phyloP scores from a whole-genome alignment of 2,329 filamentous ascomycete species.

The Rachicladosporium sp. region DNA sequence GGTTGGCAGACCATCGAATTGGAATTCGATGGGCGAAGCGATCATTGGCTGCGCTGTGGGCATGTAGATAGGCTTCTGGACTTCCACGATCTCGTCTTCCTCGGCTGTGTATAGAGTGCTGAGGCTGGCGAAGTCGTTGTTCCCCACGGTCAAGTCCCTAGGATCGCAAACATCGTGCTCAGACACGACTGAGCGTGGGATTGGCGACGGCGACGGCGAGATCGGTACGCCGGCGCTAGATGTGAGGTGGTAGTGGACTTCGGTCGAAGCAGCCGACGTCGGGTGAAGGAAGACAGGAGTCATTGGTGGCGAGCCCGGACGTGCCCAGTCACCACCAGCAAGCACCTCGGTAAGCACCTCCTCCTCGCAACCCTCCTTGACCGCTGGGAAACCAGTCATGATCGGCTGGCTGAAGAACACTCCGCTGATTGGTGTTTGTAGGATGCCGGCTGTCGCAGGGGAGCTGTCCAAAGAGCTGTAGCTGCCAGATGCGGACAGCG shows the following conservation, averaged over 20 bases:
- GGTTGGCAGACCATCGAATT: slow-evolving; percentile 50
- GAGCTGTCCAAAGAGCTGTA: slow-evolving; percentile 79
- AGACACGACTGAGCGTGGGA: slow-evolving; percentile 54
- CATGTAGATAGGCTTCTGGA: slow-evolving; percentile 23
- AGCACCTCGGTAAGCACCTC: slow-evolving; percentile 62
- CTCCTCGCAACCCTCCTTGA: slow-evolving; percentile 60
- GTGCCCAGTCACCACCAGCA: slow-evolving; percentile 62
- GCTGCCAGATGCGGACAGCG: slow-evolving; percentile 74
- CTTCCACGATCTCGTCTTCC: slow-evolving; percentile 35
- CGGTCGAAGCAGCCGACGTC: slow-evolving; percentile 40
- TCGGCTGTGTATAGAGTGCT: slow-evolving; percentile 50
- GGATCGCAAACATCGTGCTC: slow-evolving; percentile 74
- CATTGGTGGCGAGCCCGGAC: slow-evolving; percentile 69
- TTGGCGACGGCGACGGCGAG: slow-evolving; percentile 74
- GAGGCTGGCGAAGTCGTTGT: slow-evolving; percentile 53
- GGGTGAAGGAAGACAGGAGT: slow-evolving; percentile 67
- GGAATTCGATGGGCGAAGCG: slow-evolving; percentile 31
- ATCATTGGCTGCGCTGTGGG: slow-evolving; percentile 18
- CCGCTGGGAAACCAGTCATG: slow-evolving; percentile 42
- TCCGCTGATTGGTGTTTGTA: slow-evolving; percentile 70
- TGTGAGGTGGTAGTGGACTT: slow-evolving; percentile 57
- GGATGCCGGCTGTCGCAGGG: slow-evolving; percentile 53
- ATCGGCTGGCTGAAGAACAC: slow-evolving; percentile 17
- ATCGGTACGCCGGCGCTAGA: slow-evolving; percentile 53
- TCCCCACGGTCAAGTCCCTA: slow-evolving; percentile 67